Percentiles rank a stretch among this genome's conserved stretches.
Conservation (phyloP, 129 eudicot genomes). For the Deinandra increscens region DNA sequence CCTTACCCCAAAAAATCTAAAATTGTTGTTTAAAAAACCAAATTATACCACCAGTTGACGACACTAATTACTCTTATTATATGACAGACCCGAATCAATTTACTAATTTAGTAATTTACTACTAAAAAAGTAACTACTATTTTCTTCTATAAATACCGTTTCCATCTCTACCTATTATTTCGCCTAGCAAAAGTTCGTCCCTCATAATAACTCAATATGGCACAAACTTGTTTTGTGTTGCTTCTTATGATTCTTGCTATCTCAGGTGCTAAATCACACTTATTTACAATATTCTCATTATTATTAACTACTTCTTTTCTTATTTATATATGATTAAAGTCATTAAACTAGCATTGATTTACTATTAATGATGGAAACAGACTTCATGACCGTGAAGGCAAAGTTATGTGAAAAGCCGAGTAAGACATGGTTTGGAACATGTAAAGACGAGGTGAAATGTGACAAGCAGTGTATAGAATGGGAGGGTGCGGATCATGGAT, state of each 20-base stretch:
- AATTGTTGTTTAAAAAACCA: too few species aligned
- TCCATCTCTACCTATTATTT: not conserved
- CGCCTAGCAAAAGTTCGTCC: not conserved
- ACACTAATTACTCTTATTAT: too few species aligned
- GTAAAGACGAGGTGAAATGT: constrained; percentile 17
- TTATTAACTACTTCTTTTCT: not conserved
- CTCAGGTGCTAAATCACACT: not conserved
- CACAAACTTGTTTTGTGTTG: not conserved
- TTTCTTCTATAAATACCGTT: not conserved
- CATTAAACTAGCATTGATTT: not conserved
- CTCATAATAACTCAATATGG: constrained; percentile 1
- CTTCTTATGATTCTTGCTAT: not conserved
- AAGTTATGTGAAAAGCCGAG: constrained; percentile 27
- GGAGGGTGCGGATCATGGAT: constrained; percentile 32
- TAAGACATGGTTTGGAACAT: constrained; percentile 32
- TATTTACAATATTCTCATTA: not conserved
- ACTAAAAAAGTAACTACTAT: too few species aligned
- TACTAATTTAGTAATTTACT: too few species aligned
- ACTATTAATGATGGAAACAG: not conserved
- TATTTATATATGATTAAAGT: not conserved
- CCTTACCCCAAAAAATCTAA: too few species aligned
- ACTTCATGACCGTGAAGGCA: not conserved
- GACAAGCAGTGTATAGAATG: constrained; percentile 34
- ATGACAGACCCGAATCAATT: too few species aligned
- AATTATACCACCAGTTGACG: too few species aligned